Evolutionary conservation across 345 rosid species (phyloP), one percentile per base, ranked within the genome.

Genomic region (Noccaea caerulescens): DNA sequence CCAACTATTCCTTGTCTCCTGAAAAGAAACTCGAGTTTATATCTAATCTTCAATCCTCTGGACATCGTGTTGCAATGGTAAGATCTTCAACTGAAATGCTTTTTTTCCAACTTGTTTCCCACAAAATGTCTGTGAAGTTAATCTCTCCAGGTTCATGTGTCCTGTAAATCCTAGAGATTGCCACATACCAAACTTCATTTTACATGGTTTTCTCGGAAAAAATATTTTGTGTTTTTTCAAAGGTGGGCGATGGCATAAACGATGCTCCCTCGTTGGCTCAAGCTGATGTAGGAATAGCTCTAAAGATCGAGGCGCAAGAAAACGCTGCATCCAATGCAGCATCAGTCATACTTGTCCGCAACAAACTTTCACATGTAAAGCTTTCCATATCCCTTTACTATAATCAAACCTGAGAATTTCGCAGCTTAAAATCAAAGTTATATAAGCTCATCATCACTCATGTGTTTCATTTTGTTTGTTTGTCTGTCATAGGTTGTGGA

Each of bases 201-300:
- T 34, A 11, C 25, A 33, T 68, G 63, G 20, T 41, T 13, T 55
- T 54, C 38, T 43, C 18, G 9, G 23, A 72, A 67, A 51, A 66
- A 18, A 10, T 33, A 16, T 72, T 46, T 38, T 18, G 25, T 6
- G 41, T 68, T 10, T 67, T 65, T 70, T 25, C n/a, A 39, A 71
- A 93, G 98, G 96, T 91, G 41, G 98, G 98, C 10, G 97, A 93
- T 82, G 97, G 96, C 65, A 93, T 93, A 76, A 93, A 91, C 36
- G 98, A 93, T 80, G 98, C 97, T 49, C 98, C 97, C 37, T 91
- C 98, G 63, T 79, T 91, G 83, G 97, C 98, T 62, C 85, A 81
- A 61, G 95, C 98, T 18, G 83, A 89, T 80, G 97, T 91, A 2
- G 98, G 98, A 63, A 89, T 91, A 76, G 96, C 97, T 78, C 68